Evolutionary conservation across 73 alveolate species (phyloP), one percentile per base, ranked within the genome.

Genomic region (Paramecium caudatum): DNA sequence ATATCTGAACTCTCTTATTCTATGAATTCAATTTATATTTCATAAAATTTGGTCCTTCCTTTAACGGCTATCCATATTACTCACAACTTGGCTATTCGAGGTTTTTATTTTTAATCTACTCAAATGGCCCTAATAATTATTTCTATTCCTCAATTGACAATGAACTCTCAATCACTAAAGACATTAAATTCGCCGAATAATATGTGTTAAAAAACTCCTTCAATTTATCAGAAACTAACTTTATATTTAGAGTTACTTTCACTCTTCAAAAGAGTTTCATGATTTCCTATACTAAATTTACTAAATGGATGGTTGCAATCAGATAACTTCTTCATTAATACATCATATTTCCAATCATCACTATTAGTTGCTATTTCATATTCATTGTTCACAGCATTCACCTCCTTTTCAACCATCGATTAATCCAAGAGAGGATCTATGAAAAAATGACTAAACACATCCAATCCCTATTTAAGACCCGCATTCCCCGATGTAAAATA

Each of bases 381-480:
- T 63, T 86, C 93, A 19, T 80, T 47, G 5, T 86, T 78, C 6
- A 86, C 93, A 30, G 93, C 93, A 21, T 86, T 36, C 4, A 46
- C 93, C 45, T 86, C 93, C 21, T 78, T 63, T 17, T 86, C 74
- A 6, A 86, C 63, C 82, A 62, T 43, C 21, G 61, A 65, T 5
- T 61, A 27, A 43, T 39, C 47, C 17, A 86, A 63, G 2, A 86
- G 49, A 10, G 93, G 93, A 25, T 86, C 93, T 3, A 86, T 86
- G 23, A 86, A 86, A 45, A 86, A 86, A 30, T 78, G 68, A 62
- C 82, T 46, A 27, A 70, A 86, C 19, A 86, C 74, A 43, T 86
- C 80, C 39, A 86, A 63, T 8, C 61, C 61, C 12, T 86, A 80
- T 17, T 49, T 27, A 6, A 41, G 65, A 23, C 47, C 68, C 12